These are phyloP conservation scores for Penicillium cataractarum DNA, from an alignment of 495 filamentous ascomycete genomes.

Conservation along the genomic window DNA sequence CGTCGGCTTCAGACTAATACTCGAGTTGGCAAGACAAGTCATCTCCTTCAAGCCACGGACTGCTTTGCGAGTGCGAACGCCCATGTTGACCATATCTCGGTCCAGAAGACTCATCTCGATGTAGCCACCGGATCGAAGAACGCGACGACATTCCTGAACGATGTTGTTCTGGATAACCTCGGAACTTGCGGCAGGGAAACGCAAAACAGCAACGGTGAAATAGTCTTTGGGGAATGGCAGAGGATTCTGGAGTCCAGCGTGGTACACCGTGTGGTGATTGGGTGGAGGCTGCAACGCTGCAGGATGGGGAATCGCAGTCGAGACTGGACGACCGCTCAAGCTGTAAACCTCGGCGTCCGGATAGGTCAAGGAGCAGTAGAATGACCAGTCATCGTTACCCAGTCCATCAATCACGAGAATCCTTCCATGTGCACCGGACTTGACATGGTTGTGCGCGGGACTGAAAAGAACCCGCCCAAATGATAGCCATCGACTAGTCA, in stretches of 20 bases:
- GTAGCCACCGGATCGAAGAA: slow-evolving; percentile 87
- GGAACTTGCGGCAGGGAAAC: slow-evolving; percentile 78
- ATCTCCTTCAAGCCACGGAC: slow-evolving; percentile 78
- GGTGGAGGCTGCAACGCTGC: slow-evolving; percentile 62
- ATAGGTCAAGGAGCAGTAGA: slow-evolving; percentile 93
- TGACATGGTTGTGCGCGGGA: slow-evolving; percentile 81
- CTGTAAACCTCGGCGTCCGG: slow-evolving; percentile 85
- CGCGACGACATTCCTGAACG: slow-evolving; percentile 85
- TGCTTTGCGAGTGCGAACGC: slow-evolving; percentile 71
- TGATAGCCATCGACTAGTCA: slow-evolving; percentile 85
- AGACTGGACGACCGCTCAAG: slow-evolving; percentile 41
- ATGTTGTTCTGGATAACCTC: slow-evolving; percentile 77
- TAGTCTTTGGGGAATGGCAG: slow-evolving; percentile 89
- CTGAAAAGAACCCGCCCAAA: slow-evolving; percentile 95
- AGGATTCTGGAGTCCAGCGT: slow-evolving; percentile 63
- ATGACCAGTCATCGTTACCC: slow-evolving; percentile 94
- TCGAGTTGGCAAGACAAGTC: slow-evolving; percentile 64
- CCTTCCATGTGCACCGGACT: slow-evolving; percentile 58
- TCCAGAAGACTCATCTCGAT: slow-evolving; percentile 86
- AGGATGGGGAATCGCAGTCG: slow-evolving; percentile 39
- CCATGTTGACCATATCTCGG: slow-evolving; percentile 86
- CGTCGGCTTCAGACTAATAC: slow-evolving; percentile 70
- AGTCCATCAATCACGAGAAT: slow-evolving; percentile 93
- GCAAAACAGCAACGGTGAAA: slow-evolving; percentile 84
- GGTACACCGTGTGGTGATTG: slow-evolving; percentile 86